Conservation (phyloP, 495 filamentous ascomycete species). For the Hypoxylon lenormandii region DNA sequence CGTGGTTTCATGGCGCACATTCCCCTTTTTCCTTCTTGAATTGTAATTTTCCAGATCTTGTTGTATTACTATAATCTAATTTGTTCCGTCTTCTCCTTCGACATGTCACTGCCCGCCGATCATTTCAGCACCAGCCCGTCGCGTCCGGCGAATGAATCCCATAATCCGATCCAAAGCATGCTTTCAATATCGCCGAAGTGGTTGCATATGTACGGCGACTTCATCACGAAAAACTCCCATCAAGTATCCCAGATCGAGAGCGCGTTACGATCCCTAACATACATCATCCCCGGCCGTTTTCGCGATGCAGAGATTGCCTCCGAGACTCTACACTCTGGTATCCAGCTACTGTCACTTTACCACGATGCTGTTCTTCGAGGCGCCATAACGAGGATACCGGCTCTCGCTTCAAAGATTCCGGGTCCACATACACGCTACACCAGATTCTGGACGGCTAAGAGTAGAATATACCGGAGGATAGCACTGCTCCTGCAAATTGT, state of each 20-base stretch:
- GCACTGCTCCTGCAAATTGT: slow-evolving; percentile 86
- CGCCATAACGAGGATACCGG: slow-evolving; percentile 63
- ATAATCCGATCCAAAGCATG: slow-evolving; percentile 38
- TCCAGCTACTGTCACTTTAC: slow-evolving; percentile 91
- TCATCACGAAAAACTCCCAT: slow-evolving; percentile 92
- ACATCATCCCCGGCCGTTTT: slow-evolving; percentile 95
- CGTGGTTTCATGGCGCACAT: background rate
- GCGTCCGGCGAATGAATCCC: slow-evolving; percentile 37
- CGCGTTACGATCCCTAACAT: slow-evolving; percentile 87
- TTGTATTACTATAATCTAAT: slow-evolving; percentile 19
- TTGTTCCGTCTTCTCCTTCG: slow-evolving; percentile 6
- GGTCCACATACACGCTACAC: slow-evolving; percentile 90
- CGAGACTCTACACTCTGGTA: slow-evolving; percentile 87
- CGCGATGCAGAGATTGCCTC: slow-evolving; percentile 93
- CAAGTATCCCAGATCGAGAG: slow-evolving; percentile 94
- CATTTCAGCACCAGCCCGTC: slow-evolving; percentile 32
- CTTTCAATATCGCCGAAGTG: slow-evolving; percentile 74
- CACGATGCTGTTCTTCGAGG: slow-evolving; percentile 88
- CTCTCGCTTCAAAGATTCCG: slow-evolving; percentile 61
- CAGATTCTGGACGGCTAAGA: slow-evolving; percentile 83
- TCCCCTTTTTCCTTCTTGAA: slow-evolving; percentile 6
- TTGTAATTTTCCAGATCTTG: background rate
- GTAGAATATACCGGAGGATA: slow-evolving; percentile 77
- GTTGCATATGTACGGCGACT: slow-evolving; percentile 84
- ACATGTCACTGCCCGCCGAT: slow-evolving; percentile 44